These are phyloP conservation scores for Tetracladium setigerum DNA, from an alignment of 495 filamentous ascomycete genomes.

Conservation along the genomic window DNA sequence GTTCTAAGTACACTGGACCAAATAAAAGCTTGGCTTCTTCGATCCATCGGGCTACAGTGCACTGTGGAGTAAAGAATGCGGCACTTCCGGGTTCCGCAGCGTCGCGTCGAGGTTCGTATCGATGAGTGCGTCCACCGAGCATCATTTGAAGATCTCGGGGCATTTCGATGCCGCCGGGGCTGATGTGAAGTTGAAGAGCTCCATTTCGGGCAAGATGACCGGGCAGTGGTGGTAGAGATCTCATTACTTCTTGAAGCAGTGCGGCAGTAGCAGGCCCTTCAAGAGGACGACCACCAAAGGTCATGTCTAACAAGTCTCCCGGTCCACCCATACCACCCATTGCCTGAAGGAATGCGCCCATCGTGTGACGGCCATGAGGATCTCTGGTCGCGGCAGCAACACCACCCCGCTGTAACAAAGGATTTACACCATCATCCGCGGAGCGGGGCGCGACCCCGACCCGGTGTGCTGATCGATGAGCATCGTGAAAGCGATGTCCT, in stretches of 20 bases:
- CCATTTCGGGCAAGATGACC: slow-evolving; percentile 46
- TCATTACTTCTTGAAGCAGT: slow-evolving; percentile 16
- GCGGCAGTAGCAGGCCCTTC: slow-evolving; percentile 16
- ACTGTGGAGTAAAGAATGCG: slow-evolving; percentile 60
- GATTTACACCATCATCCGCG: slow-evolving; percentile 75
- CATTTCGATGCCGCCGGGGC: slow-evolving; percentile 20
- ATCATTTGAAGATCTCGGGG: slow-evolving; percentile 51
- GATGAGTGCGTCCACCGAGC: slow-evolving; percentile 41
- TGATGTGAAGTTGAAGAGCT: slow-evolving; percentile 31
- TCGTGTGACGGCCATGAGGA: slow-evolving; percentile 22
- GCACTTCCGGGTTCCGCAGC: slow-evolving; percentile 52
- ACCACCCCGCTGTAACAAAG: slow-evolving; percentile 48
- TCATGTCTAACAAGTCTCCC: slow-evolving; percentile 45
- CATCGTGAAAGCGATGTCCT: too few species aligned
- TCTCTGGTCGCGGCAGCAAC: slow-evolving; percentile 28
- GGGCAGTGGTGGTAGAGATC: slow-evolving; percentile 17
- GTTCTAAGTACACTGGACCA: slow-evolving; percentile 57
- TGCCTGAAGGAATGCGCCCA: slow-evolving; percentile 14
- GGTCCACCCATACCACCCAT: slow-evolving; percentile 11
- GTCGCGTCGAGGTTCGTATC: slow-evolving; percentile 31
- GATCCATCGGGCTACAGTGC: slow-evolving; percentile 73
- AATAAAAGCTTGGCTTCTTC: slow-evolving; percentile 88
- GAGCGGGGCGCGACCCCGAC: slow-evolving; percentile 31
- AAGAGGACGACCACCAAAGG: slow-evolving; percentile 40
- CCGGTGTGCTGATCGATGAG: too few species aligned